Conservation (phyloP, 2,329 filamentous ascomycete species). For the Fusarium heterosporum region DNA sequence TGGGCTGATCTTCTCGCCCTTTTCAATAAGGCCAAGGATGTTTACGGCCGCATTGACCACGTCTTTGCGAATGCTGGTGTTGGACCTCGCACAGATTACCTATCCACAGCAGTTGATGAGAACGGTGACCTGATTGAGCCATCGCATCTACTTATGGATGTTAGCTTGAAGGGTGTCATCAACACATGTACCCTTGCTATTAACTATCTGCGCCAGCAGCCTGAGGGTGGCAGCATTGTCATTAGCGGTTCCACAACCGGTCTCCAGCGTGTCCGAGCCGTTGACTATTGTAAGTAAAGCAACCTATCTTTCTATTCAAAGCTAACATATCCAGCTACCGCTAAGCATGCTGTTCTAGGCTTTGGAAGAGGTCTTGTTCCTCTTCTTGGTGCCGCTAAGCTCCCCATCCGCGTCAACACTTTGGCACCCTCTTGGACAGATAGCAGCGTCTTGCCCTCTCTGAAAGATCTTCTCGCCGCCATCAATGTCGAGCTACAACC, state of each 20-base stretch:
- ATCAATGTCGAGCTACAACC: constrained; percentile 58
- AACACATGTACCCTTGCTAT: constrained; percentile 62
- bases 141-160: constrained; percentile 56
- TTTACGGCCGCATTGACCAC: constrained; percentile 80
- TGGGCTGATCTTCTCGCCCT: constrained; percentile 64
- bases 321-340: constrained; percentile 51
- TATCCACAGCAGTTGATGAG: constrained; percentile 60
- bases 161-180: constrained; percentile 62
- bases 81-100: constrained; percentile 58
- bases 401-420: constrained; percentile 67
- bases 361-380: constrained; percentile 61
- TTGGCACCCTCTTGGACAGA: constrained; percentile 67
- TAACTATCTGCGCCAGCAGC: constrained; percentile 62
- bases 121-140: constrained; percentile 63
- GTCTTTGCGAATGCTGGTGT: constrained; percentile 77
- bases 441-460: constrained; percentile 59
- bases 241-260: constrained; percentile 64
- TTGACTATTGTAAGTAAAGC: constrained; percentile 60
- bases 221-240: constrained; percentile 63
- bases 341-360: constrained; percentile 68
- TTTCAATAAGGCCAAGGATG: constrained; percentile 64
- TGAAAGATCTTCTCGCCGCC: constrained; percentile 52
- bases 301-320: not conserved
- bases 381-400: constrained; percentile 50
- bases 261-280: constrained; percentile 61